Evolutionary conservation across 2,329 filamentous ascomycete species (phyloP), one percentile per base, ranked within the genome.

Genomic region (Cephalotrichum gorgonifer): DNA sequence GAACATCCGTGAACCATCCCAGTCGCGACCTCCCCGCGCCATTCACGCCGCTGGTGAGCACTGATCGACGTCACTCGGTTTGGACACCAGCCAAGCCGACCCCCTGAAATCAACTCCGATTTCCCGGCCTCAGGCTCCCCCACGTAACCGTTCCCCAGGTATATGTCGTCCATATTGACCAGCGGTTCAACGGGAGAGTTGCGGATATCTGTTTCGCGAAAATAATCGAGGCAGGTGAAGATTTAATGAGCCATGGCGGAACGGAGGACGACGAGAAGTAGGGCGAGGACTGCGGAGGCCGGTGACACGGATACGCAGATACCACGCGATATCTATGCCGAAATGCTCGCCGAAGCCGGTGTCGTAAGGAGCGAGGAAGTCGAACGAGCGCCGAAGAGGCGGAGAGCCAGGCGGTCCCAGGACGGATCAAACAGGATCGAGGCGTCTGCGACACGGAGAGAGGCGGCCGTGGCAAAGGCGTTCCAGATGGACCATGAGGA

Each of bases 301-400:
- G 23, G 28, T 20, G 26, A 31, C 8, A 20, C 22, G 4, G 31
- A 42, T 11, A 22, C 46, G 9, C 46, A 23, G 15, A 31, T 15
- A 2, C 46, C 46, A 9, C 64, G 66, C 22, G 61, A 68, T 26
- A 64, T 76, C 30, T 75, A 75, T 55, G 64, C 60, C 39, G 66
- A 75, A 52, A 72, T 76, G 72, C 64, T 76, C 30, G 60, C 60
- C 12, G 72, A 75, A 53, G 73, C 67, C n/a, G 67, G 71, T n/a
- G 62, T 73, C 26, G 59, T 59, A 39, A 50, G 58, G 25, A 50
- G 53, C 23, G 53, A 49, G 25, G 50, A 54, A 25, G 57, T 64
- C 3, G 68, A 71, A 51, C 62, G 66, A 44, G 71, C 72, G 1
- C 50, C 64, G 30, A 71, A 73, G 53, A 63, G 66, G 15, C 62